Base-by-base conservation (phyloP, 2,329 filamentous ascomycete genomes). In the Botrytis pseudocinerea region DNA sequence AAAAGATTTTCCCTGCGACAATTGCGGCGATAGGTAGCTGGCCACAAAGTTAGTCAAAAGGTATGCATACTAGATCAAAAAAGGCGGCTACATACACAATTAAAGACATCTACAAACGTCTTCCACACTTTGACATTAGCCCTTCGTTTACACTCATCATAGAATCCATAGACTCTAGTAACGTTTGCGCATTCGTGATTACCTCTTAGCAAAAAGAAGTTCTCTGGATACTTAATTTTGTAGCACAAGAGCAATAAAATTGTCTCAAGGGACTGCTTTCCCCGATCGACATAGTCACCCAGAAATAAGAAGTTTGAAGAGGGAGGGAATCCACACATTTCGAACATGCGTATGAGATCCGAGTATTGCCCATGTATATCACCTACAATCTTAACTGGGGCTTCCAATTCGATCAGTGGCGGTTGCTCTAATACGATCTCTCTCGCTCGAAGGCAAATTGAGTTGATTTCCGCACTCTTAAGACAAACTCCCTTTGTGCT, bases 91-190 rank as follows among this genome's bases (percentile, higher is more conserved):
- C 78, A 72, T 77, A 81, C 79, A 60, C 92, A 95, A 82, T 98
- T 98, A 87, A 98, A 98, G 40, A 93, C 96, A 81, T 98, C 95
- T 70, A 97, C 91, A 81, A 98, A 98, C 0, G 94, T 97, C 86
- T 98, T 98, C 95, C 95, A 98, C 72, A 97, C 90, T 85, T 98
- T 98, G 82, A 98, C 93, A 81, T 97, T 98, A 85, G 93, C 97
- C 75, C 95, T 89, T 77, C 95, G 89, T 85, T 98, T 98, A 87
- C 95, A 98, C 82, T 98, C 95, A 80, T 98, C 95, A 84, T 98
- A 98, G 83, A 98, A 98, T 3, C 95, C 95, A 82, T 98, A 98
- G 51, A 98, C 94, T 74, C 95, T 89, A 22, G 94, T 98, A 70
- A 98, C 94, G 77, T 97, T 97, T 78, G 95, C 95, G 83, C 95